A percentile compares a stretch with the other conserved stretches of the same genome.
phyloP scores from a whole-genome alignment of 1,284 basidiomycete species.

The Cutaneotrichosporon cutaneum region DNA sequence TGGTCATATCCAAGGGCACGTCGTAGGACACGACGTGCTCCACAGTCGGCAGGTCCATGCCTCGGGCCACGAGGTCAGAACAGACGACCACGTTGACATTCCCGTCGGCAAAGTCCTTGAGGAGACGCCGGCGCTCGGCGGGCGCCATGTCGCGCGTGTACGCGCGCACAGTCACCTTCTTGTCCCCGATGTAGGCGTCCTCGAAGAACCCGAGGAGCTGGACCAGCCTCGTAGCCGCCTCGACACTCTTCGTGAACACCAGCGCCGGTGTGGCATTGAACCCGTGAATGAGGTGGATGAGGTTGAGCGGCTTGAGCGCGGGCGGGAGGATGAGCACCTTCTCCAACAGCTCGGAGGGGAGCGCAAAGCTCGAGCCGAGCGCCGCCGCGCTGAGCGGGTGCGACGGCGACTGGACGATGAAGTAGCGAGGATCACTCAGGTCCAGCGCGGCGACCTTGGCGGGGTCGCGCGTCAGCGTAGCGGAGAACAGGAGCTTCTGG shows the following conservation, averaged over 20 bases:
- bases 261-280: conserved; percentile 58
- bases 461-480: conserved; percentile 91
- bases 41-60: conserved; percentile 92
- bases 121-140: conserved; percentile 70
- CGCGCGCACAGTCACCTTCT: conserved; percentile 59
- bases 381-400: conserved; percentile 40
- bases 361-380: conserved; percentile 67
- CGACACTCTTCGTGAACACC: conserved; percentile 94
- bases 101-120: conserved; percentile 76
- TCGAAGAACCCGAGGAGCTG: conserved; percentile 81
- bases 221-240: conserved; percentile 80
- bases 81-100: conserved; percentile 90
- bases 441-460: conserved; percentile 82
- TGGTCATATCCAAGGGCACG: conserved; percentile 91
- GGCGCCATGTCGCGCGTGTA: conserved; percentile 85
- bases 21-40: conserved; percentile 93
- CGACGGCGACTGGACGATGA: conserved; percentile 66
- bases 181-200: conserved; percentile 54
- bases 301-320: conserved; percentile 79
- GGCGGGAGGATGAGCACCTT: conserved; percentile 80
- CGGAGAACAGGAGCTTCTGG: conserved; percentile 95
- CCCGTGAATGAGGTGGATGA: conserved; percentile 77
- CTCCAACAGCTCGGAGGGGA: conserved; percentile 76
- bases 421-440: conserved; percentile 79
- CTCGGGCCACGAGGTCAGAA: conserved; percentile 92